Base-by-base conservation (phyloP, 1,284 basidiomycete genomes). In the Trichosporon sp. region DNA sequence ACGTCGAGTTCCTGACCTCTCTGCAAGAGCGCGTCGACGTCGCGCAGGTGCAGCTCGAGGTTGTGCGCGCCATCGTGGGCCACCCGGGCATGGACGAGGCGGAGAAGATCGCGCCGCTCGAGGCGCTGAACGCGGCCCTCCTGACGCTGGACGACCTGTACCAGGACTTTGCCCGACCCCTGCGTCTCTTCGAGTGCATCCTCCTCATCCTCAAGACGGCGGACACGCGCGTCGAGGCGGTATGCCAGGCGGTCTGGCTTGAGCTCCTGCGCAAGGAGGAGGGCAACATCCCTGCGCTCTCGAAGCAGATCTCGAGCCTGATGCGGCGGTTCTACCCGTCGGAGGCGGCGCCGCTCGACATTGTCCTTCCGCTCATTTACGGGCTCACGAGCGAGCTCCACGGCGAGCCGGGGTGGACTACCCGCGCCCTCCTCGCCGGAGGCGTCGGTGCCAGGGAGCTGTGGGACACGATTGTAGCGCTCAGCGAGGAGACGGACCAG, bases 21-120 rank as follows among this genome's bases (percentile, higher is more conserved):
- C 86, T 98, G 16, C 96, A 98, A 84, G 97, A 99, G 84, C 94
- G 95, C 81, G 88, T 99, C 8, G 97, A 99, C 70, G 97, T 99
- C 12, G 93, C 95, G 2, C 92, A 96, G 84, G 94, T 99, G 8
- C 97, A 99, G 80, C 87, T 96, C 51, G 95, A 98, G 83, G 88
- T 96, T 21, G 82, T 79, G 48, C 76, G 82, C 5, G 83, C 82
- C 1, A 80, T 87, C 76, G 76, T 83, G 75, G 80, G 80, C 66
- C 79, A 82, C 77, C 48, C 73, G 65, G 81, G 84, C 68, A 79
- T 86, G 78, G 77, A 77, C 63, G 72, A 79, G 46, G 84, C 84
- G 35, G 81, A 84, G 63, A 91, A 90, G 81, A 88, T 90, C 73
- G 85, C 86, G 1, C 87, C 93, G 54, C 81, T 89, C 16, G 88